phyloP scores from a whole-genome alignment of 805 yeast species.

The Candida sanyiensis region DNA sequence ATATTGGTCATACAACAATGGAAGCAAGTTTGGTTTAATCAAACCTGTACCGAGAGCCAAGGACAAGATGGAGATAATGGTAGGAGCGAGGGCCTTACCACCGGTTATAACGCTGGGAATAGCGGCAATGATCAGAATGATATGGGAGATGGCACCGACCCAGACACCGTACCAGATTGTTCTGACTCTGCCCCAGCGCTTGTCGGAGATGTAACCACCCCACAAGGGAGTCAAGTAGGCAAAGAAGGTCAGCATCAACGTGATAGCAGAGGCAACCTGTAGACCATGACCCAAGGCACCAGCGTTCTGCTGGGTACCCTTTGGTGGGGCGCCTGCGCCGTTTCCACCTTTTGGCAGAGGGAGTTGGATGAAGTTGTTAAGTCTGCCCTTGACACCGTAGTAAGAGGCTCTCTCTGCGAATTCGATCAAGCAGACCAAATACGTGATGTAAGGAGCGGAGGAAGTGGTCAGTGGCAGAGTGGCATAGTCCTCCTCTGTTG shows the following conservation, averaged over 20 bases:
- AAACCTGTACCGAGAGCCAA: constrained; percentile 78
- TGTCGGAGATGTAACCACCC: constrained; percentile 71
- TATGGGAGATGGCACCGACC: constrained; percentile 54
- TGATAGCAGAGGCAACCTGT: constrained; percentile 62
- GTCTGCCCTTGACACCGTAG: constrained; percentile 69
- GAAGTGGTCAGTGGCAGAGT: constrained; percentile 35
- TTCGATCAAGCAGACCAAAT: constrained; percentile 59
- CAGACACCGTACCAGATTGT: constrained; percentile 56
- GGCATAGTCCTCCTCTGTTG: constrained; percentile 42
- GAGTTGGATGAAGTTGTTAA: constrained; percentile 72
- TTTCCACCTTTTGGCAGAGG: constrained; percentile 33
- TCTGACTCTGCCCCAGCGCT: constrained; percentile 63
- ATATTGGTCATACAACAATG: constrained; percentile 69
- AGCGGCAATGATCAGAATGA: constrained; percentile 62
- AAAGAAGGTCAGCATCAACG: constrained; percentile 74
- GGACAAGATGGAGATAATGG: constrained; percentile 34
- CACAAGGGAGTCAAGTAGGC: constrained; percentile 72
- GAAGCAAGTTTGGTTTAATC: constrained; percentile 62
- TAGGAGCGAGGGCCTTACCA: constrained; percentile 52
- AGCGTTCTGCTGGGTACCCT: constrained; percentile 16
- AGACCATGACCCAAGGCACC: constrained; percentile 60
- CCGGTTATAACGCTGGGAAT: constrained; percentile 47
- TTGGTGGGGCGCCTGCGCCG: constrained; percentile 26
- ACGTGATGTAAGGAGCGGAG: constrained; percentile 39
- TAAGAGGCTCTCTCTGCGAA: constrained; percentile 78